A percentile compares a stretch with the other conserved stretches of the same genome.
These are phyloP conservation scores for Wallacemonas sp. DNA, from an alignment of 208 protist genomes.

Conservation along the genomic window DNA sequence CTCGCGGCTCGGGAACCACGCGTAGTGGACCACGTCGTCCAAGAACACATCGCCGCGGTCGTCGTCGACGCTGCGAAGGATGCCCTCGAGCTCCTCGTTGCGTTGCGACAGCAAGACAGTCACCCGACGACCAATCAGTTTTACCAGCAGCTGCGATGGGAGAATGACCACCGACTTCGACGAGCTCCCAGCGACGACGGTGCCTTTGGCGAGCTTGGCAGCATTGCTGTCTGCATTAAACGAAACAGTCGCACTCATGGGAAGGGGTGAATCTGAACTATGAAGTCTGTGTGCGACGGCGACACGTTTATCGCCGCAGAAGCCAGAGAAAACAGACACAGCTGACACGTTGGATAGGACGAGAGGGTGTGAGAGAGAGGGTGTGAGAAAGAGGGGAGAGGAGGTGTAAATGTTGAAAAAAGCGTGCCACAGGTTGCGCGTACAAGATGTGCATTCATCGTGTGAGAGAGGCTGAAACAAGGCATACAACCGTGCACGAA, in stretches of 20 bases:
- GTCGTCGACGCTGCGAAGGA: conserved; percentile 60
- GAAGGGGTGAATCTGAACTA: not conserved
- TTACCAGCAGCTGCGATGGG: conserved; percentile 71
- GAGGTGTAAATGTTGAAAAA: too few species aligned
- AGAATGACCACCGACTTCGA: conserved; percentile 45
- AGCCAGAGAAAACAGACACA: conserved; percentile 10
- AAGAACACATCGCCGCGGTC: conserved; percentile 73
- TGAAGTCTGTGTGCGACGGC: not conserved
- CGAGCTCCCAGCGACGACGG: not conserved
- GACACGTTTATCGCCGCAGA: not conserved
- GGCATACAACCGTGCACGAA: too few species aligned
- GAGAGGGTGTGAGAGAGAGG: too few species aligned
- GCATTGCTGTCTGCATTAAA: not conserved
- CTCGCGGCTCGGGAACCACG: conserved; percentile 19
- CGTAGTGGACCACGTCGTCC: conserved; percentile 69
- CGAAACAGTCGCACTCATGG: conserved; percentile 4
- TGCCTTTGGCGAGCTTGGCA: not conserved
- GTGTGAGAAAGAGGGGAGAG: too few species aligned
- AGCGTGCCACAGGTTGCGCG: too few species aligned
- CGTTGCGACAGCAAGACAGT: conserved; percentile 64
- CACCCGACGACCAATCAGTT: conserved; percentile 67
- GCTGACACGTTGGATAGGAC: too few species aligned
- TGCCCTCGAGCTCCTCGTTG: conserved; percentile 67
- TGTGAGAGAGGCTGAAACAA: too few species aligned
- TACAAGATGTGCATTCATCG: too few species aligned